phyloP scores from a whole-genome alignment of 148 eudicot genomes.

The Diospyros kaki region DNA sequence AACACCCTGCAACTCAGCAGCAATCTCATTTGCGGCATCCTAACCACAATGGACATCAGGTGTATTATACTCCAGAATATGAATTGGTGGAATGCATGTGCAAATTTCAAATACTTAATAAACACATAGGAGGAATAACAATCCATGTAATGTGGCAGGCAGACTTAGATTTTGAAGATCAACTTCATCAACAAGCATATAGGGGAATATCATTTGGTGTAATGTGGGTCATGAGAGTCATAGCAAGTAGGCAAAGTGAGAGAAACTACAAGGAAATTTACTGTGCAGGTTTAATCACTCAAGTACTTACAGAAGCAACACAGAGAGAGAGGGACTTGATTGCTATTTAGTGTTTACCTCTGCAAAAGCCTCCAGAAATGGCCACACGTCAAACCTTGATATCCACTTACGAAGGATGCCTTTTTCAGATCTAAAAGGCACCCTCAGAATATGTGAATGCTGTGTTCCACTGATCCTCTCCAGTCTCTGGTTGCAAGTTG shows the following conservation, averaged over 20 bases:
- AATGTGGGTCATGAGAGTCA: not conserved
- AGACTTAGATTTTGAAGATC: not conserved
- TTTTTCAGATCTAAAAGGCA: conserved; percentile 41
- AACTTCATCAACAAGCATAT: not conserved
- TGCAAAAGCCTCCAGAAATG: conserved; percentile 36
- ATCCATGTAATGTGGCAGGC: too few relatives aligned
- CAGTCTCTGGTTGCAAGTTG: conserved; percentile 34
- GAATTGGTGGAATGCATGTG: not conserved
- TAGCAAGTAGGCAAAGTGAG: not conserved
- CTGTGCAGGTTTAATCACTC: not conserved
- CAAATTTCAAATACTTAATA: not conserved
- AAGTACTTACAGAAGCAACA: not conserved
- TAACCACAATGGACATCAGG: conserved; percentile 10
- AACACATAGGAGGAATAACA: not conserved
- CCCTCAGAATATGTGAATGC: conserved; percentile 33
- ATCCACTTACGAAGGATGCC: conserved; percentile 39
- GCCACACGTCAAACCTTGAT: conserved; percentile 45
- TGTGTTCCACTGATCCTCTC: conserved; percentile 38
- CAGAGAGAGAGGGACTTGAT: not conserved
- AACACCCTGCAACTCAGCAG: conserved; percentile 33
- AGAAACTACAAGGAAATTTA: not conserved
- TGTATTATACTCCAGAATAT: not conserved
- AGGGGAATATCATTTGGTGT: not conserved
- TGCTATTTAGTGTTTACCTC: conserved; percentile 26
- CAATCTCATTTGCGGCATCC: conserved; percentile 39